phyloP scores from a whole-genome alignment of 179 eudicot genomes.

The Silene vulgaris region DNA sequence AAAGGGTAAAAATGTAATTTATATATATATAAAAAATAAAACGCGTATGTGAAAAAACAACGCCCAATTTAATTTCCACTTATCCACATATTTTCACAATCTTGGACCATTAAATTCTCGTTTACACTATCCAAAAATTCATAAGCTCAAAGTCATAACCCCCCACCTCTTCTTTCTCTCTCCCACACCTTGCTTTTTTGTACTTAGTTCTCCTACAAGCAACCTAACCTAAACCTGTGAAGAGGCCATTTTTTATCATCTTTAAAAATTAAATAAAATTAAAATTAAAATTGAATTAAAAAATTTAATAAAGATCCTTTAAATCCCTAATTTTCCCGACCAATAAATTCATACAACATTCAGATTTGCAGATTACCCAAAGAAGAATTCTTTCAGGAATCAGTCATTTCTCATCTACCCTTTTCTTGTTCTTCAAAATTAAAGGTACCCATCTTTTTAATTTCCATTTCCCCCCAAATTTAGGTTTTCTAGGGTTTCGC shows the following conservation, averaged over 20 bases:
- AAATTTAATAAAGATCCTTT: background rate
- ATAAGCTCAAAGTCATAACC: background rate
- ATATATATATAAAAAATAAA: too few relatives aligned
- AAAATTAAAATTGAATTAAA: background rate
- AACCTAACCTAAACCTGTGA: slow-evolving; percentile 38
- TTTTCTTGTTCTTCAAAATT: slow-evolving; percentile 20
- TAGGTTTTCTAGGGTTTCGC: slow-evolving; percentile 20
- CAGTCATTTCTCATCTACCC: slow-evolving; percentile 23
- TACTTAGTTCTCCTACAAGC: slow-evolving; percentile 26
- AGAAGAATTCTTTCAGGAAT: slow-evolving; percentile 14
- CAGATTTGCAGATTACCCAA: slow-evolving; percentile 28
- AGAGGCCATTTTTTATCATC: slow-evolving; percentile 23
- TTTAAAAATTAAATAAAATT: background rate
- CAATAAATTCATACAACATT: slow-evolving; percentile 25
- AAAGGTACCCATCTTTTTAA: slow-evolving; percentile 30
- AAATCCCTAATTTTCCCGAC: slow-evolving; percentile 9
- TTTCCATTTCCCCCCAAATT: slow-evolving; percentile 13
- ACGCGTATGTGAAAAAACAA: too few relatives aligned
- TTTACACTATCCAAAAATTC: background rate
- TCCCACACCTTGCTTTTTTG: slow-evolving; percentile 17
- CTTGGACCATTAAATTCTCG: too few relatives aligned
- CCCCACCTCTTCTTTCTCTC: slow-evolving; percentile 8
- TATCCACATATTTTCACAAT: too few relatives aligned
- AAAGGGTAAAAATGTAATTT: too few relatives aligned
- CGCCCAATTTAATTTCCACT: too few relatives aligned